These are phyloP conservation scores for Bromus sterilis DNA, from an alignment of 176 grass and related monocot genomes.

Conservation along the genomic window DNA sequence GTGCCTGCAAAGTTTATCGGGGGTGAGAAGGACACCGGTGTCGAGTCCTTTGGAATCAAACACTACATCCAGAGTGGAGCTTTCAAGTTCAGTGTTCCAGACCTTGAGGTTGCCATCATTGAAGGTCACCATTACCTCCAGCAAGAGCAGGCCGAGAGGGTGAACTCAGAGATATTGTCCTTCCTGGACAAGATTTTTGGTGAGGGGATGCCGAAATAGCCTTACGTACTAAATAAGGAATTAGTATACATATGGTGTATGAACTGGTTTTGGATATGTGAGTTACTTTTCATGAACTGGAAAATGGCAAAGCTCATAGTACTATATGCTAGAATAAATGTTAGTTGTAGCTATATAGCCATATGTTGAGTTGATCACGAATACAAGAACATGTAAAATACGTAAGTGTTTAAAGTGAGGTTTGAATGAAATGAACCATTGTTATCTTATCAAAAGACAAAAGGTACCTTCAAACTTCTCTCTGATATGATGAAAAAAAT, in stretches of 20 bases:
- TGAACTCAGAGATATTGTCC: constrained; percentile 48
- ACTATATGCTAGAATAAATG: not conserved
- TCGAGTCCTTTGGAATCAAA: constrained; percentile 19
- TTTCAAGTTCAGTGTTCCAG: constrained; percentile 33
- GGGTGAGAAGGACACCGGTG: constrained; percentile 28
- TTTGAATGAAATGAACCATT: too few relatives aligned
- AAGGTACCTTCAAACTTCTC: too few relatives aligned
- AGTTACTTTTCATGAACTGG: not conserved
- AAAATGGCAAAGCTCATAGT: not conserved
- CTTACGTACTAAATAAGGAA: not conserved
- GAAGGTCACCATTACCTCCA: constrained; percentile 56
- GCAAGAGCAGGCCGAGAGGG: constrained; percentile 49
- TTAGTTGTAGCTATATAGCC: too few relatives aligned
- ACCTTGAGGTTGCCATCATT: constrained; percentile 32
- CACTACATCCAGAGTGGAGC: constrained; percentile 25
- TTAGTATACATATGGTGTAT: not conserved
- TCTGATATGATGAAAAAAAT: too few relatives aligned
- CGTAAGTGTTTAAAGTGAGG: too few relatives aligned
- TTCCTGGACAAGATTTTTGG: constrained; percentile 22
- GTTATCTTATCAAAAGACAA: too few relatives aligned
- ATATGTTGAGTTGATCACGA: too few relatives aligned
- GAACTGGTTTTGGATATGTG: not conserved
- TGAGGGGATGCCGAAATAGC: not conserved
- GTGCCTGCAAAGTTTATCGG: constrained; percentile 48
- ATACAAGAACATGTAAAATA: too few relatives aligned